Evolutionary conservation across 129 eudicot genomes (phyloP).

Genomic region (Pseudognaphalium luteoalbum): DNA sequence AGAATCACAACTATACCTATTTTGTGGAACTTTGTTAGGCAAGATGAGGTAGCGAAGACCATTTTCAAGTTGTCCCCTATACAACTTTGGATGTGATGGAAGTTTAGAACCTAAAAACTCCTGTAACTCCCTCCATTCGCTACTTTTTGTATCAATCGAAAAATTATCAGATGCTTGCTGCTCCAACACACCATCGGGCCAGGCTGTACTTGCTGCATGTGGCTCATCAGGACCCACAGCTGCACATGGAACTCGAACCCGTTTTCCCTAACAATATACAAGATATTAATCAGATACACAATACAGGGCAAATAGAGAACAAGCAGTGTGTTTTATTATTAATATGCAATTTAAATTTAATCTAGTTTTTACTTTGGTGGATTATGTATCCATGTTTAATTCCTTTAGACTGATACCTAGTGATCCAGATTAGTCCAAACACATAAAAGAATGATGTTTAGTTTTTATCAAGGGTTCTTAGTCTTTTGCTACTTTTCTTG

Average conservation of each 20-base stretch:
- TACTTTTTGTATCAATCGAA: slow-evolving; percentile 50
- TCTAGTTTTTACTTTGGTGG: background rate
- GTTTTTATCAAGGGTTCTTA: background rate
- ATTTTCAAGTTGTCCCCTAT: slow-evolving; percentile 81
- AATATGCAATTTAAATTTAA: background rate
- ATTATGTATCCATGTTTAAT: background rate
- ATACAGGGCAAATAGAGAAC: background rate
- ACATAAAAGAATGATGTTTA: background rate
- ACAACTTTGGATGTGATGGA: slow-evolving; percentile 90
- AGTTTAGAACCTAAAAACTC: slow-evolving; percentile 67
- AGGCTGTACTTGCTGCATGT: slow-evolving; percentile 95
- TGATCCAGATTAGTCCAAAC: background rate
- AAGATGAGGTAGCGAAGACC: slow-evolving; percentile 92
- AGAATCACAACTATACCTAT: slow-evolving; percentile 49
- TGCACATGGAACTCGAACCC: slow-evolving; percentile 56
- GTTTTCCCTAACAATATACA: slow-evolving; percentile 41
- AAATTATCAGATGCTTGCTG: slow-evolving; percentile 53
- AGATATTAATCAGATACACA: slow-evolving; percentile 21
- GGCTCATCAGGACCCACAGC: slow-evolving; percentile 99
- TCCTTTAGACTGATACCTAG: background rate
- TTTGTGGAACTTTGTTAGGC: slow-evolving; percentile 97
- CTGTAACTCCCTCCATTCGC: slow-evolving; percentile 54
- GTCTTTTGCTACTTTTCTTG: background rate
- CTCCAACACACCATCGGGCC: slow-evolving; percentile 85
- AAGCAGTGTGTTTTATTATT: background rate